A percentile compares a stretch with the other conserved stretches of the same genome.
Conservation (phyloP, 768 basidiomycete species). For the Mycena belliarum region DNA sequence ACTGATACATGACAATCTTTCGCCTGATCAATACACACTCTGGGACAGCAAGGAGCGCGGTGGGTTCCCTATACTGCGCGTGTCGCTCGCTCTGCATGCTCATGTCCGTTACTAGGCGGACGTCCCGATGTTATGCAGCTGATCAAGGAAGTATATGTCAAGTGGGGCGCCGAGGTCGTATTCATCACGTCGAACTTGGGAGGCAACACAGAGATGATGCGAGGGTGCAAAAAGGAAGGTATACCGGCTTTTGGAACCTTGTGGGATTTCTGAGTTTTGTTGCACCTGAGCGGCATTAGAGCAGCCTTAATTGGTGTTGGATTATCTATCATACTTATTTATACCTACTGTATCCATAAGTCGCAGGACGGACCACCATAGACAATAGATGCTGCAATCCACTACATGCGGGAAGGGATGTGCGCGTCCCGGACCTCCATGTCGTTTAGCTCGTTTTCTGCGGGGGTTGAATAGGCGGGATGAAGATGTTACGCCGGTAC, state of each 20-base stretch:
- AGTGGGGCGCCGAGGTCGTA: constrained; percentile 82
- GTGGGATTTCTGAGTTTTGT: constrained; percentile 60
- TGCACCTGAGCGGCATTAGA: not conserved
- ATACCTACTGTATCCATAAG: not conserved
- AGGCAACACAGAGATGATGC: constrained; percentile 82
- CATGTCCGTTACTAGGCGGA: constrained; percentile 41
- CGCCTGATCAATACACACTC: constrained; percentile 68
- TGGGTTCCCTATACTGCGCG: constrained; percentile 14
- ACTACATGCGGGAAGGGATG: not conserved
- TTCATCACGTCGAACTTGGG: constrained; percentile 82
- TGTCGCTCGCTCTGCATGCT: not conserved
- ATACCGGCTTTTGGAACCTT: constrained; percentile 64
- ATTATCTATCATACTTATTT: too few species aligned
- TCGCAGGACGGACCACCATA: not conserved
- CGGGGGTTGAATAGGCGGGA: constrained; percentile 29
- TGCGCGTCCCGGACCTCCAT: too few species aligned
- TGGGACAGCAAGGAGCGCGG: constrained; percentile 81
- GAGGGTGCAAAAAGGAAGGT: constrained; percentile 71
- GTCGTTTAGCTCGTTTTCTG: not conserved
- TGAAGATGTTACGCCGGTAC: constrained; percentile 78
- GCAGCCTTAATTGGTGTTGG: not conserved
- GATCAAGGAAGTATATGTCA: constrained; percentile 67
- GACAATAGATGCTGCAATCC: too few species aligned
- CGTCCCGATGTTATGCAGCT: constrained; percentile 81
- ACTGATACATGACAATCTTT: constrained; percentile 67